Base-by-base conservation (phyloP, 495 filamentous ascomycete genomes). In the Durotheca rogersii region DNA sequence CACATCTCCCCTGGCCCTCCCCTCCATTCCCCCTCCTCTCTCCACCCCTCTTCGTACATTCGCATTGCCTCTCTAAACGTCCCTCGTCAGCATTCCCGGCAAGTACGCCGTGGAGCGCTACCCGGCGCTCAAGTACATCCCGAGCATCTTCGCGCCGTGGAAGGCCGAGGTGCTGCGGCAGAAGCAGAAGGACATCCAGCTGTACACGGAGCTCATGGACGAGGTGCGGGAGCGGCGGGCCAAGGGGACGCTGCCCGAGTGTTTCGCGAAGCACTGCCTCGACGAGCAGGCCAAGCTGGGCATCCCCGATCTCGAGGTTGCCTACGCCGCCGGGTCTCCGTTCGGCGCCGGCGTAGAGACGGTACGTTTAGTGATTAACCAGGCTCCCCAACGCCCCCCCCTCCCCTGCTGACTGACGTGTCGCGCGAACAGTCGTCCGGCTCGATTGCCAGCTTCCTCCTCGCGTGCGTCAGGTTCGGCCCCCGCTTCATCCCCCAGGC, bases 311-410 rank as follows among this genome's bases (percentile, higher is more conserved):
- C 72, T 75, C 10, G 77, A 83, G 56, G 69, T 82, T 41, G 75
- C 75, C 1, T 81, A 79, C 55, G 66, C 81, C 1, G 78, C 80
- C 3, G 78, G 78, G 7, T 75, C 74, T 0, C 69, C 85, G 4
- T 85, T 85, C 47, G 81, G 80, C 2, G 83, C 83, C 9, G 83
- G 83, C 9, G 76, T 78, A n/a, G 83, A 86, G 60, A 86, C 83
- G 3, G 81, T 81, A 39, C 67, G 66, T 58, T 10, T 7, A n/a
- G n/a, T n/a, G n/a, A n/a, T n/a, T n/a, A n/a, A n/a, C n/a, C n/a
- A n/a, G n/a, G n/a, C 7, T 17, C 20, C 9, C 12, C 9, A 9
- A 9, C 23, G 4, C 23, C 23, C 9, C 23, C 3, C 19, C 76
- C 10, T 71, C 71, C 12, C 74, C 72, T 0, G 54, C 75, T n/a